Conservation (phyloP, 495 filamentous ascomycete species). For the Talaromyces wortmannii region DNA sequence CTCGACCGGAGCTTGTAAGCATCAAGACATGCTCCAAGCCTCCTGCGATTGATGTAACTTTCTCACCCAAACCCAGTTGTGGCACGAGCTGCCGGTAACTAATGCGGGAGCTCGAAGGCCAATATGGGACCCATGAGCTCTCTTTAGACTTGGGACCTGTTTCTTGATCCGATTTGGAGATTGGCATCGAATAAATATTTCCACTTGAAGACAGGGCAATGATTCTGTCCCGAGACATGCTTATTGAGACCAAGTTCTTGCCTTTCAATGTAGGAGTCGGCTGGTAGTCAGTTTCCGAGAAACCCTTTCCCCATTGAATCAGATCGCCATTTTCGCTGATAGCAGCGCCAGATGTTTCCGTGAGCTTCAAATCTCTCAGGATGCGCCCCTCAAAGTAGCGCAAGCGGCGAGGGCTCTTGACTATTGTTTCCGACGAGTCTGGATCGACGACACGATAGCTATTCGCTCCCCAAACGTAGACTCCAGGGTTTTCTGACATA, state of each 20-base stretch:
- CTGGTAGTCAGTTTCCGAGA: conserved; percentile 44
- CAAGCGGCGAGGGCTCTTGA: conserved; percentile 77
- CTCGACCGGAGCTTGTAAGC: conserved; percentile 75
- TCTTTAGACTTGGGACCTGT: conserved; percentile 53
- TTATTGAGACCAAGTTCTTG: conserved; percentile 67
- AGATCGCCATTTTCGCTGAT: conserved; percentile 84
- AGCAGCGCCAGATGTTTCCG: conserved; percentile 76
- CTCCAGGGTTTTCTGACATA: conserved; percentile 82
- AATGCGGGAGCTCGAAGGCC: conserved; percentile 47
- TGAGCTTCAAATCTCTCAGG: conserved; percentile 81
- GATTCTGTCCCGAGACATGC: conserved; percentile 73
- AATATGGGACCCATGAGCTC: conserved; percentile 73
- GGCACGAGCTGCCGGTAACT: conserved; percentile 70
- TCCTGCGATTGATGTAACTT: conserved; percentile 61
- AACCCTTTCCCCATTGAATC: conserved; percentile 84
- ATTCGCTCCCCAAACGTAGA: conserved; percentile 93
- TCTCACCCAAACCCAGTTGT: conserved; percentile 65
- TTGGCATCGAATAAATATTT: conserved; percentile 79
- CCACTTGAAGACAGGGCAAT: conserved; percentile 72
- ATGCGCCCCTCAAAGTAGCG: conserved; percentile 79
- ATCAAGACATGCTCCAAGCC: conserved; percentile 82
- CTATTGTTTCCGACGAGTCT: conserved; percentile 62
- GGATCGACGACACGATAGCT: conserved; percentile 78
- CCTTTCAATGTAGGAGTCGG: conserved; percentile 72
- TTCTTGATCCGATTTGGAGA: conserved; percentile 63